Percentiles rank a stretch among this genome's conserved stretches.
These are phyloP conservation scores for Margaritispora aquatica DNA, from an alignment of 495 filamentous ascomycete species.

Conservation along the genomic window DNA sequence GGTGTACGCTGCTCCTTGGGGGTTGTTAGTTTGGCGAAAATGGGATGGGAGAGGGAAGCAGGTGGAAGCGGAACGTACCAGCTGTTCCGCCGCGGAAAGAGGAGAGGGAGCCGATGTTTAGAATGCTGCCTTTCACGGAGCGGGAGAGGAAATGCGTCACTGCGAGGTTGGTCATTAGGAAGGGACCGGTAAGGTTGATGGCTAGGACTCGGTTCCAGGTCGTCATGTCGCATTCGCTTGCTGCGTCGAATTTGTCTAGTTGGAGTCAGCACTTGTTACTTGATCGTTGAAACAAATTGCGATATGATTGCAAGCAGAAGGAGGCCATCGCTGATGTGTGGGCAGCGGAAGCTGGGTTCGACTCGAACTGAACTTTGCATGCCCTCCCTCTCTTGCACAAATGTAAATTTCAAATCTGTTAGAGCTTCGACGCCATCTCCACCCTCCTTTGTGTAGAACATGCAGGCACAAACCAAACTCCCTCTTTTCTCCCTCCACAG, in stretches of 20 bases:
- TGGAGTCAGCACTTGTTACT: not conserved
- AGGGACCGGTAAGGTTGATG: conserved; percentile 29
- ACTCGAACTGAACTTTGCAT: no score
- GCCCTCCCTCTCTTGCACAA: no score
- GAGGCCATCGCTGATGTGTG: no score
- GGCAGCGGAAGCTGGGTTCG: no score
- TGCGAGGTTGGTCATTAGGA: conserved; percentile 29
- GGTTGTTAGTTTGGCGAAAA: not conserved
- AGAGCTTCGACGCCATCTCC: no score
- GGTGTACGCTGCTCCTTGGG: conserved; percentile 35
- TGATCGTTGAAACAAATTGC: not conserved
- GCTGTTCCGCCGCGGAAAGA: conserved; percentile 25
- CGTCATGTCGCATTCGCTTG: conserved; percentile 41
- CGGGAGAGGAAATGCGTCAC: conserved; percentile 28
- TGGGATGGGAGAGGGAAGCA: not conserved
- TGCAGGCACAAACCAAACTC: not conserved
- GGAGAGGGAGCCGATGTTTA: conserved; percentile 43
- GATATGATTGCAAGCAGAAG: not conserved
- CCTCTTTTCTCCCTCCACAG: not conserved
- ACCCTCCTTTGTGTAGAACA: no score
- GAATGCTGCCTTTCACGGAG: conserved; percentile 35
- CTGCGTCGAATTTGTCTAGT: conserved; percentile 37
- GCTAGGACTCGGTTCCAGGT: conserved; percentile 42
- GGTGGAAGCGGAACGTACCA: conserved; percentile 1
- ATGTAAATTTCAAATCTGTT: no score